A percentile compares a stretch with the other conserved stretches of the same genome.
Evolutionary conservation across 2,329 filamentous ascomycete species (phyloP).

Genomic region (Macroventuria anomochaeta): DNA sequence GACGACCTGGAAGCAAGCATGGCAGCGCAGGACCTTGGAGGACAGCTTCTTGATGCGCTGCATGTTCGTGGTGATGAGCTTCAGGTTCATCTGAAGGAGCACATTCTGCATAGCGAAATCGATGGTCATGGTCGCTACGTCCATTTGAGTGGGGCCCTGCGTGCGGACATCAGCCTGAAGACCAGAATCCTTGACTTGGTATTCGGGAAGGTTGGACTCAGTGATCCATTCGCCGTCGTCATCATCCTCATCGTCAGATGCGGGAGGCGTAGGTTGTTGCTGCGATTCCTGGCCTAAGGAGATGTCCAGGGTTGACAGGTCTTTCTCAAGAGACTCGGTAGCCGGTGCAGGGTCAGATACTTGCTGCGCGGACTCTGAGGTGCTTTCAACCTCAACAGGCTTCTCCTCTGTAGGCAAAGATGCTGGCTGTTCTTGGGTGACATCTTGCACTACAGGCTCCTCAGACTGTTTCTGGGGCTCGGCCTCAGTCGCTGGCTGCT

Average conservation of each 20-base stretch:
- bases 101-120: slow-evolving; percentile 99
- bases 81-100: slow-evolving; percentile 90
- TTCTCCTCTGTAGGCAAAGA: slow-evolving; percentile 8
- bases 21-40: slow-evolving; percentile 89
- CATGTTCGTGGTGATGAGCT: slow-evolving; percentile 79
- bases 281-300: slow-evolving; percentile 11
- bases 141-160: slow-evolving; percentile 66
- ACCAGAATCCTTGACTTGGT: slow-evolving; percentile 70
- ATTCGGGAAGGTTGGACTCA: slow-evolving; percentile 85
- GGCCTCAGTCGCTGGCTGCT: slow-evolving; percentile 14
- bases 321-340: slow-evolving; percentile 20
- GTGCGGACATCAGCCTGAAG: slow-evolving; percentile 51
- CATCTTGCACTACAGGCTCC: slow-evolving; percentile 14
- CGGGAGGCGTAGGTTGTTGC: slow-evolving; percentile 27
- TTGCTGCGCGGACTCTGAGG: slow-evolving; percentile 5
- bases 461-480: slow-evolving; percentile 19
- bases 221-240: slow-evolving; percentile 85
- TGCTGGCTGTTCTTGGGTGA: slow-evolving; percentile 7
- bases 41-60: slow-evolving; percentile 83
- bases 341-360: slow-evolving; percentile 1
- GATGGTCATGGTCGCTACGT: slow-evolving; percentile 89
- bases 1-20: slow-evolving; percentile 76
- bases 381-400: slow-evolving; percentile 11
- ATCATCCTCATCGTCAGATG: slow-evolving; percentile 46
- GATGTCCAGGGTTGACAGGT: slow-evolving; percentile 32